Conservation (phyloP, 352 stramenopile species). For the Phytophthora foliorum region DNA sequence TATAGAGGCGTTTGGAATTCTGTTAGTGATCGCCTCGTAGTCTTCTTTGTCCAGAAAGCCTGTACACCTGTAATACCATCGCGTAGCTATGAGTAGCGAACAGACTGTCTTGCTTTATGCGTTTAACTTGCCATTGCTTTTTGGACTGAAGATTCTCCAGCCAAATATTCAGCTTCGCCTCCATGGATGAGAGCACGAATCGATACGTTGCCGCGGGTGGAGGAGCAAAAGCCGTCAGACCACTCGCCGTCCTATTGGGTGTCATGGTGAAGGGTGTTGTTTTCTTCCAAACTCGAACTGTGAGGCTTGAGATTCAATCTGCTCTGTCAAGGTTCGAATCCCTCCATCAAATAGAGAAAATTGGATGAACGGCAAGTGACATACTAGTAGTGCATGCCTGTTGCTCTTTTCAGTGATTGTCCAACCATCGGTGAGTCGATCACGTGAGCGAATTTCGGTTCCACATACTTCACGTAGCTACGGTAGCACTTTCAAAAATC, state of each 20-base stretch:
- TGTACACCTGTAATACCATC: not conserved
- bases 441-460: too few species aligned
- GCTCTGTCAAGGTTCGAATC: too few species aligned
- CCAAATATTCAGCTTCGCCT: not conserved
- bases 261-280: not conserved
- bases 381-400: too few species aligned
- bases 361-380: too few species aligned
- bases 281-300: not conserved
- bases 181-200: not conserved
- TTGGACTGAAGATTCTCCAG: not conserved
- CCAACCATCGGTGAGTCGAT: too few species aligned
- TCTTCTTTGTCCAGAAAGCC: not conserved
- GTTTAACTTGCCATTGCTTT: not conserved
- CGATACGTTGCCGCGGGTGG: not conserved
- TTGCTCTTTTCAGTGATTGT: too few species aligned
- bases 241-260: not conserved
- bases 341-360: too few species aligned
- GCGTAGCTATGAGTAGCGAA: not conserved
- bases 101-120: not conserved
- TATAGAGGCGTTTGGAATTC: not conserved
- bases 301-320: too few species aligned
- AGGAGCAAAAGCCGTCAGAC: not conserved
- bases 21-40: not conserved
- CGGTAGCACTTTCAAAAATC: too few species aligned
- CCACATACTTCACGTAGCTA: too few species aligned